Percentiles rank a stretch among this genome's conserved stretches.
Conservation (phyloP, 202 grass and related monocot species). For the Bolboschoenoplectus hybrid region DNA sequence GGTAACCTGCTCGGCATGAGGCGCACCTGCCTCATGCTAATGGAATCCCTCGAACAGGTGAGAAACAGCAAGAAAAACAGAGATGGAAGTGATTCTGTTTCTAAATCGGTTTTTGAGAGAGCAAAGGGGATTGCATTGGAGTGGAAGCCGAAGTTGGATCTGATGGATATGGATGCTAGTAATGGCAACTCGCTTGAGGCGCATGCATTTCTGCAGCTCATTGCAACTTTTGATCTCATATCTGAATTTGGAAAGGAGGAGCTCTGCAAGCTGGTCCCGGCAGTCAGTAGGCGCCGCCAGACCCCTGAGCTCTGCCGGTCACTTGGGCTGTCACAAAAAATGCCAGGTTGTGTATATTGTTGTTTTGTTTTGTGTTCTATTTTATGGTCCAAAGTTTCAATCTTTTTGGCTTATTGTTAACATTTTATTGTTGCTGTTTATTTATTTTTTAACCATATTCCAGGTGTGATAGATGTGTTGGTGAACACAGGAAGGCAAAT, state of each 20-base stretch:
- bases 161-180: constrained; percentile 82
- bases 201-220: constrained; percentile 96
- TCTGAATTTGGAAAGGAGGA: constrained; percentile 69
- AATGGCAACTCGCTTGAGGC: constrained; percentile 97
- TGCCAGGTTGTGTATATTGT: constrained; percentile 67
- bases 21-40: constrained; percentile 92
- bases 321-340: constrained; percentile 85
- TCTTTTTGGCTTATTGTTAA: constrained; percentile 12
- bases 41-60: constrained; percentile 85
- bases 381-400: background rate
- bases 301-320: constrained; percentile 79
- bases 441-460: constrained; percentile 35
- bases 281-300: constrained; percentile 87
- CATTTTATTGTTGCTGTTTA: background rate
- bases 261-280: constrained; percentile 86
- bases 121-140: constrained; percentile 70
- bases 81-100: constrained; percentile 42
- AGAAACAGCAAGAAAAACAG: constrained; percentile 35
- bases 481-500: constrained; percentile 71
- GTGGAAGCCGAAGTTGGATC: constrained; percentile 82
- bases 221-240: constrained; percentile 81
- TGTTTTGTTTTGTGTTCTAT: background rate
- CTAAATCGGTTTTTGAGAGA: constrained; percentile 53
- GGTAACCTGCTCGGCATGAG: constrained; percentile 86
- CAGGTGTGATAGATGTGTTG: constrained; percentile 79